Evolutionary conservation across 495 filamentous ascomycete species (phyloP), one percentile per base, ranked within the genome.

Genomic region (Aspergillus haitiensis): DNA sequence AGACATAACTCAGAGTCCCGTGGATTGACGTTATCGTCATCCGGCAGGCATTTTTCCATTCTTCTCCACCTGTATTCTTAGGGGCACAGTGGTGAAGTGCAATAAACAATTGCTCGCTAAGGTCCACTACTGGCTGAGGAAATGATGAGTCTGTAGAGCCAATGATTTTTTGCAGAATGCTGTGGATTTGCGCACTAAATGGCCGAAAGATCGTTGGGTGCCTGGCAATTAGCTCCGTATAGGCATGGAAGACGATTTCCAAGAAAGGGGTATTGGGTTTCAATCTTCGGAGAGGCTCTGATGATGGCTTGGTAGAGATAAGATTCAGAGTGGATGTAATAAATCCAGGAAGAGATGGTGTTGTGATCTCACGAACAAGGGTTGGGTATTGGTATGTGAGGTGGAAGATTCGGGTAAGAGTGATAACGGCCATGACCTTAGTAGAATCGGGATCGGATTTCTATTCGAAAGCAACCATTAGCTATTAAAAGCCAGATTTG

Each of bases 311-410:
- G 36, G 66, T 73, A 39, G 83, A 84, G 52, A 89, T 72, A 27
- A 91, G 74, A 66, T 88, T 86, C 18, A 96, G 72, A 54, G 89
- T 91, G 7, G 86, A 79, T 9, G 84, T 85, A 53, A 90, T 81
- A 63, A 91, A 95, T 6, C 79, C 75, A 13, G 89, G 85, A 12
- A 97, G 78, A 15, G 84, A 88, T 9, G 92, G 92, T 4, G 91
- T 95, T 2, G 90, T 92, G 61, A 95, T 88, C 68, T 96, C 92
- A 63, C 92, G 80, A n/a, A 93, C 79, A 21, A 96, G 78, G 15
- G 88, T 92, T 40, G 86, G 89, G 73, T 91, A 89, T 52, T 85
- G 84, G 63, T 91, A 91, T 56, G 90, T 88, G 21, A 93, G 79
- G 55, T 85, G 79, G 78, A 91, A 96, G 56, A 95, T 92, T 62